Evolutionary conservation across 768 basidiomycete species (phyloP).

Genomic region (Serendipita vermifera): DNA sequence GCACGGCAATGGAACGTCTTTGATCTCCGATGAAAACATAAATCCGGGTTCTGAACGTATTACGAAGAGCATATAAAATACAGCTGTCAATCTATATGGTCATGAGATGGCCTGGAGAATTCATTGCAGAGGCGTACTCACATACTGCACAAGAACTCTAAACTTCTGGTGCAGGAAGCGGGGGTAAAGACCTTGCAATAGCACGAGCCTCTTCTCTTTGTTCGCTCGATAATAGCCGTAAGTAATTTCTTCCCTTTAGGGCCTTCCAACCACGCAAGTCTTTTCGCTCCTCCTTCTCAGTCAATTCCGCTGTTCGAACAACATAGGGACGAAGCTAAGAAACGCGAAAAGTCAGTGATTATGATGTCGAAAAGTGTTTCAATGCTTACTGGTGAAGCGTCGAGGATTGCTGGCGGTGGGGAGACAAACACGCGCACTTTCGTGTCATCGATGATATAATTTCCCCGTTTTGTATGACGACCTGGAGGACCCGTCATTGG

Average conservation of each 20-base stretch:
- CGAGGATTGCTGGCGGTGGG: background rate
- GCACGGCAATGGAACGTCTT: no score
- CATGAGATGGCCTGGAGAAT: background rate
- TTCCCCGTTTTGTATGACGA: background rate
- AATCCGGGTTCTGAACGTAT: no score
- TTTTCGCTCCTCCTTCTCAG: background rate
- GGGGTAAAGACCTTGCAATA: background rate
- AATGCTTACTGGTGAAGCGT: background rate
- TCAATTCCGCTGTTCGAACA: background rate
- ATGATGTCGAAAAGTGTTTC: background rate
- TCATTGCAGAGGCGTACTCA: background rate
- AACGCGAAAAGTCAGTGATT: background rate
- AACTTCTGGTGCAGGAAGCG: background rate
- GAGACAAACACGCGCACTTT: constrained; percentile 4
- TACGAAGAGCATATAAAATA: background rate
- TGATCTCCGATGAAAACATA: no score
- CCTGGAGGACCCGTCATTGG: constrained; percentile 4
- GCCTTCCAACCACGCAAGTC: background rate
- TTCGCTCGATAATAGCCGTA: background rate
- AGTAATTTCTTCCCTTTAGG: background rate
- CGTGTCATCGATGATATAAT: background rate
- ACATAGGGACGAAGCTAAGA: background rate
- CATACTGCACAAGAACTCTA: background rate
- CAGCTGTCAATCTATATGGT: no score
- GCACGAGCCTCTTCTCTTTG: constrained; percentile 3